Base-by-base conservation (phyloP, 2,329 filamentous ascomycete species). In the Myriosclerotinia curreyana region DNA sequence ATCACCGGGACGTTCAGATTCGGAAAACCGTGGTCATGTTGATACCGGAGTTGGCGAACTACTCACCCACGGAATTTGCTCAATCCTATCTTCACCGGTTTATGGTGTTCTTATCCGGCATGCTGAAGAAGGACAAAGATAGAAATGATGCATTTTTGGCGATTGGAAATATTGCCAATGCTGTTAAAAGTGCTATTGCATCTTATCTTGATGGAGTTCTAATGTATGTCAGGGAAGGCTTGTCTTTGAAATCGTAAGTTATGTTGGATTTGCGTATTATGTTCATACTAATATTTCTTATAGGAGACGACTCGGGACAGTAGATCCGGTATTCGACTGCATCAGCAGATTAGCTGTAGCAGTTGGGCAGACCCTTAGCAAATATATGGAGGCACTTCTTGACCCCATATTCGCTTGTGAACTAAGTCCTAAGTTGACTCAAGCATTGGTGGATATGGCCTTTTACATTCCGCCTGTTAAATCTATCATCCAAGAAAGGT, bases 341-440 rank as follows among this genome's bases (percentile, higher is more conserved):
- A 96, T 99, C 75, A 99, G 96, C 76, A 93, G 96, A 79, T 84
- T 99, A 60, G 92, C 95, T 0, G 89, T 96, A 53, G 95, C 95
- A 3, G 95, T 98, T 38, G 95, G 95, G 1, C 95, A 99, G 78
- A 95, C 94, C 0, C 81, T 99, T 61, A 98, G 92, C 82, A 99
- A 98, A 77, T 97, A 98, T 75, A 97, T 99, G 87, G 93, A 97
- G 74, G 91, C 93, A 15, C 80, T 99, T 36, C 83, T 99, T 12
- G 94, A 97, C 71, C 93, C 96, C 14, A 97, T 99, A 65, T 99
- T 99, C 76, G 93, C 92, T 20, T 99, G 95, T 74, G 95, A 96
- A 56, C 82, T 99, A 60, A 97, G 92, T 46, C 90, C 94, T 64
- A 95, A 96, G 69, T 83, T 99, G 31, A 97, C 94, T 0, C 93